Percentiles rank a stretch among this genome's conserved stretches.
Evolutionary conservation across 2,329 filamentous ascomycete species (phyloP).

Genomic region (Exserohilum turcica): DNA sequence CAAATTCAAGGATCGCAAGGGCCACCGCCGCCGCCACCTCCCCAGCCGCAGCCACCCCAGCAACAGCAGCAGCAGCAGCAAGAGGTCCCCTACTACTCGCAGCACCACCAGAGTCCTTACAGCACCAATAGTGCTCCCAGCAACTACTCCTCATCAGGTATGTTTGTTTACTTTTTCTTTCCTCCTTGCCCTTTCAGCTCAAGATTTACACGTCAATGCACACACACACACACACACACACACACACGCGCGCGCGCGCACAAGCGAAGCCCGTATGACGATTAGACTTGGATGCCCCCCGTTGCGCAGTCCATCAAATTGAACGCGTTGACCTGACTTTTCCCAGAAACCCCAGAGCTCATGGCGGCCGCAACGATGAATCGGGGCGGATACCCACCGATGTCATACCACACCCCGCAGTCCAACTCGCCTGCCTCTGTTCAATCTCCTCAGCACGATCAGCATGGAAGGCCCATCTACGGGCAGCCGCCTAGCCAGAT

Average conservation of each 20-base stretch:
- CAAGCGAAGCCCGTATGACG: constrained; percentile 5
- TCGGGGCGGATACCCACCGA: constrained; percentile 75
- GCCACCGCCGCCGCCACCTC: constrained; percentile 57
- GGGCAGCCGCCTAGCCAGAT: constrained; percentile 78
- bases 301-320: constrained; percentile 4
- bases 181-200: constrained; percentile 4
- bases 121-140: constrained; percentile 79
- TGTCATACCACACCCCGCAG: constrained; percentile 87
- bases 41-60: constrained; percentile 10
- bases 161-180: constrained; percentile 27
- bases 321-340: constrained; percentile 56
- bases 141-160: constrained; percentile 77
- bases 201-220: constrained; percentile 13
- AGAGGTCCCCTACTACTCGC: constrained; percentile 75
- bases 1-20: constrained; percentile 67
- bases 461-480: constrained; percentile 82
- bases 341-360: constrained; percentile 69
- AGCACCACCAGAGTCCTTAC: constrained; percentile 83
- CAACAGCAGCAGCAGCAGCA: constrained; percentile 57
- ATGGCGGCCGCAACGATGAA: constrained; percentile 72
- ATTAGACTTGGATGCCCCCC: constrained; percentile 13
- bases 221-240: constrained; percentile 19
- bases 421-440: constrained; percentile 94
- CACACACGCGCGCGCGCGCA: too few species aligned
- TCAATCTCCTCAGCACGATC: constrained; percentile 88